phyloP scores from a whole-genome alignment of 2,329 filamentous ascomycete genomes.

The Westerdykella ornata region DNA sequence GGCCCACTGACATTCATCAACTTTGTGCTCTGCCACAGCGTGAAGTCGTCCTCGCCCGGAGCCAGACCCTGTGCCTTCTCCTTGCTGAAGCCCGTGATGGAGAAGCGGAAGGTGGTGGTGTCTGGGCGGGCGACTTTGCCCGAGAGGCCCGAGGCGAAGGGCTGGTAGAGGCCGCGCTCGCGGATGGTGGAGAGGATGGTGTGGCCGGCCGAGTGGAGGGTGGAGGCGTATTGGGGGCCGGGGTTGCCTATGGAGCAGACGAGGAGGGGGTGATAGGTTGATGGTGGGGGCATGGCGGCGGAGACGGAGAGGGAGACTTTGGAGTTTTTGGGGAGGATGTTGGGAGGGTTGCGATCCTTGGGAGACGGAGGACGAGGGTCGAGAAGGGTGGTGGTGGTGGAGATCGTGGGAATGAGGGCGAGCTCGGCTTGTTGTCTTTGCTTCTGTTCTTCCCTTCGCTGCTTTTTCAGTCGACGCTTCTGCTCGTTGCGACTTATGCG shows the following conservation, averaged over 20 bases:
- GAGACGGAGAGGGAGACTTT: conserved; percentile 1
- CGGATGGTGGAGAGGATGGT: conserved; percentile 55
- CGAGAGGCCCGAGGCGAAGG: conserved; percentile 24
- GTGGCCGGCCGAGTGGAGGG: conserved; percentile 84
- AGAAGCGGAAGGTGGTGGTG: conserved; percentile 32
- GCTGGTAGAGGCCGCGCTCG: conserved; percentile 16
- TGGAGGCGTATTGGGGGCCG: conserved; percentile 58
- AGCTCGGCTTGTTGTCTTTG: conserved; percentile 8
- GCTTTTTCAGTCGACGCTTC: not conserved
- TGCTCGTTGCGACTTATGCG: not conserved
- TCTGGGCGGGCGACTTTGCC: conserved; percentile 26
- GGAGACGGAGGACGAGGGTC: conserved; percentile 2
- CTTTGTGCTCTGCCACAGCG: conserved; percentile 65
- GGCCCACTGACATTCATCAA: conserved; percentile 81
- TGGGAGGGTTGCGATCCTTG: conserved; percentile 3
- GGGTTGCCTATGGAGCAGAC: conserved; percentile 87
- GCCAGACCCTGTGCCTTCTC: conserved; percentile 2
- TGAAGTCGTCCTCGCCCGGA: conserved; percentile 42
- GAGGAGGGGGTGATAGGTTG: conserved; percentile 51
- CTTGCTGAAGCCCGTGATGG: conserved; percentile 37
- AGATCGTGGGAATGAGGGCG: too few relatives aligned
- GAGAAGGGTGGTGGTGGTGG: conserved; percentile 1
- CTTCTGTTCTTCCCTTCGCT: conserved; percentile 14
- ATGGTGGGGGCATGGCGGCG: conserved; percentile 19
- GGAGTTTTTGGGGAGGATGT: conserved; percentile 11